Percentiles rank a stretch among this genome's conserved stretches.
Conservation (phyloP, 148 eudicot species). For the Mesembryanthemum crystallinum region DNA sequence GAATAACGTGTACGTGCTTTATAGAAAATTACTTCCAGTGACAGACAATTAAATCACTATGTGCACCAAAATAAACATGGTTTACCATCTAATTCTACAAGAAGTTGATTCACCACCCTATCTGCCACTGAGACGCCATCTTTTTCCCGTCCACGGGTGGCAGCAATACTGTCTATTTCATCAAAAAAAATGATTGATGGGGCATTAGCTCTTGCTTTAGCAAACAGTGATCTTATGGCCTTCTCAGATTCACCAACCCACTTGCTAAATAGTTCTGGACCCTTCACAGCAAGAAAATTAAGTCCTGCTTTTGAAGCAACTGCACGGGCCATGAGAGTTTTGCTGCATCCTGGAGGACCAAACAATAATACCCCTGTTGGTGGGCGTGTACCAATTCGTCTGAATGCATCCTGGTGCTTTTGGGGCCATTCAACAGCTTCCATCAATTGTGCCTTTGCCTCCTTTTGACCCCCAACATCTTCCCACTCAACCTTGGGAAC, state of each 20-base stretch:
- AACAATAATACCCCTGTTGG: constrained; percentile 88
- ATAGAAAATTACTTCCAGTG: neutral
- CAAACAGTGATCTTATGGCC: constrained; percentile 80
- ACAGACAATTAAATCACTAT: neutral
- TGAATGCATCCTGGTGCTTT: constrained; percentile 77
- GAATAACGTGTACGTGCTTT: neutral
- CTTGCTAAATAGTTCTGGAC: constrained; percentile 95
- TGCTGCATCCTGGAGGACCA: constrained; percentile 99
- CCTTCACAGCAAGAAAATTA: constrained; percentile 94
- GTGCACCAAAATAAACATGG: neutral
- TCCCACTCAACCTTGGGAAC: constrained; percentile 90
- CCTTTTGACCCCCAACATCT: constrained; percentile 94
- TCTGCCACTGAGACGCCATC: constrained; percentile 93
- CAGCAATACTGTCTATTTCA: constrained; percentile 95
- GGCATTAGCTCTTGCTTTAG: constrained; percentile 92
- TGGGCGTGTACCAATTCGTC: constrained; percentile 78
- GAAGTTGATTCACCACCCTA: constrained; percentile 93
- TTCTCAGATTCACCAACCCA: constrained; percentile 99
- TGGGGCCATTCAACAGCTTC: constrained; percentile 99
- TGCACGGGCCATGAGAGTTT: constrained; percentile 96
- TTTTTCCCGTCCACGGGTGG: constrained; percentile 79
- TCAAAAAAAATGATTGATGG: constrained; percentile 95
- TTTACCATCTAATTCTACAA: constrained; percentile 88
- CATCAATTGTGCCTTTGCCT: constrained; percentile 81
- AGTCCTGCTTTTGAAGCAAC: constrained; percentile 93